Conservation (phyloP, 495 filamentous ascomycete species). For the Aspergillus leporis region DNA sequence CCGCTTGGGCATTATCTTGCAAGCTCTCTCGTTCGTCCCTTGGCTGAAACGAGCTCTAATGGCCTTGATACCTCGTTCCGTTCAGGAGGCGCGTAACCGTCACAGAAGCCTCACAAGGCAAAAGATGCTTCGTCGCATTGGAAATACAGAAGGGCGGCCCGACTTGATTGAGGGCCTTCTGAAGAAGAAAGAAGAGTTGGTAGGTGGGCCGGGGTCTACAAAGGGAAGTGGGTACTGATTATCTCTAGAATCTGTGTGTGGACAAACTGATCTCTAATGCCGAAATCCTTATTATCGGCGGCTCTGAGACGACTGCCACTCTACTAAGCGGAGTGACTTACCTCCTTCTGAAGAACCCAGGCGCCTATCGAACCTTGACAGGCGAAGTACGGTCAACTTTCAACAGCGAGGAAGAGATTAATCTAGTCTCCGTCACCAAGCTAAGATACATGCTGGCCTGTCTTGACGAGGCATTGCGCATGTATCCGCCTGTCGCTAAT, state of each 20-base stretch:
- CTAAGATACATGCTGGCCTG: constrained; percentile 58
- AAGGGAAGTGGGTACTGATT: neutral
- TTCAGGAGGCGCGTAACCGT: constrained; percentile 16
- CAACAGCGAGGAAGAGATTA: constrained; percentile 54
- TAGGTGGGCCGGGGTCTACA: constrained; percentile 12
- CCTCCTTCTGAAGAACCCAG: constrained; percentile 48
- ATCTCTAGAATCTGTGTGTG: constrained; percentile 36
- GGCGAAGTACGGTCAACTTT: constrained; percentile 54
- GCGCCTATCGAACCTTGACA: constrained; percentile 31
- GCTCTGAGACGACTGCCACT: constrained; percentile 64
- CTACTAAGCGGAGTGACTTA: constrained; percentile 54
- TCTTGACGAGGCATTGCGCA: constrained; percentile 57
- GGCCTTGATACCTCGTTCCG: constrained; percentile 12
- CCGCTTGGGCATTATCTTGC: constrained; percentile 29
- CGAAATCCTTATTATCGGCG: constrained; percentile 48
- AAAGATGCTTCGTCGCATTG: constrained; percentile 31
- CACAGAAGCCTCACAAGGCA: constrained; percentile 39
- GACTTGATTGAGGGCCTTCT: constrained; percentile 54
- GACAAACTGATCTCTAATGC: constrained; percentile 43
- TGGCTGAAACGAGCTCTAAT: constrained; percentile 29
- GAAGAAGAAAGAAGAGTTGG: constrained; percentile 47
- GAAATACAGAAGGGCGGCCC: constrained; percentile 35
- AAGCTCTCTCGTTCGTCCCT: constrained; percentile 36
- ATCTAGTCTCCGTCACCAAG: constrained; percentile 40
- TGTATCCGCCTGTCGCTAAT: constrained; percentile 57